Base-by-base conservation (phyloP, 73 alveolate species). In the Tetrahymena borealis region DNA sequence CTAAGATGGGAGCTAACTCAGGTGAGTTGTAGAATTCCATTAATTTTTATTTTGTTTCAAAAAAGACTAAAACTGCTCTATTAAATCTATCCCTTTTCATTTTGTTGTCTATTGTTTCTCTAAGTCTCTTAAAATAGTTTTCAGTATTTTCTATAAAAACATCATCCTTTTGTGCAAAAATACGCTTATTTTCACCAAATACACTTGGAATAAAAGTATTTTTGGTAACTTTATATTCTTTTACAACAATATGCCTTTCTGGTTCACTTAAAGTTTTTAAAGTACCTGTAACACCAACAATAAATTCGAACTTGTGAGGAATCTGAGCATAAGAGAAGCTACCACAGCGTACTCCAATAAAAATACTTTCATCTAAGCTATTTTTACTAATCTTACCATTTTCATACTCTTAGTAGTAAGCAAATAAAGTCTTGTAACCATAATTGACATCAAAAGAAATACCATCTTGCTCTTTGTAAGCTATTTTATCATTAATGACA, bases 251-350 rank as follows among this genome's bases (percentile, higher is more conserved):
- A 15, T 91, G 0, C 90, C 79, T 16, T 32, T 95, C 93, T 32
- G 91, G 60, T 33, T 91, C 40, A 16, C 93, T 90, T 90, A 95
- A 33, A 11, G 94, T 91, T 33, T 94, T 79, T 8, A 95, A 36
- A 18, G 97, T 95, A 1, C 97, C 97, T 1, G 95, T 90, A 18
- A 95, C 97, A 15, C 97, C 97, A 38, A 95, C 31, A 31, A 95
- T 91, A 79, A 78, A 79, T 11, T 90, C 24, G 79, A 91, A 91
- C 31, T 42, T 11, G 32, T 33, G 78, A 10, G 97, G 97, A n/a
- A 94, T 78, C 37, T 94, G 85, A 16, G 97, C 94, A 38, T 78
- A 94, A 2, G 96, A 93, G 43, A 93, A 94, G 43, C 92, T 36
- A 8, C 96, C 97, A 38, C 97, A 94, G 4, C 91, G 13, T 41